These are phyloP conservation scores for Thielaviopsis musarum DNA, from an alignment of 2,329 filamentous ascomycete genomes.

Conservation along the genomic window DNA sequence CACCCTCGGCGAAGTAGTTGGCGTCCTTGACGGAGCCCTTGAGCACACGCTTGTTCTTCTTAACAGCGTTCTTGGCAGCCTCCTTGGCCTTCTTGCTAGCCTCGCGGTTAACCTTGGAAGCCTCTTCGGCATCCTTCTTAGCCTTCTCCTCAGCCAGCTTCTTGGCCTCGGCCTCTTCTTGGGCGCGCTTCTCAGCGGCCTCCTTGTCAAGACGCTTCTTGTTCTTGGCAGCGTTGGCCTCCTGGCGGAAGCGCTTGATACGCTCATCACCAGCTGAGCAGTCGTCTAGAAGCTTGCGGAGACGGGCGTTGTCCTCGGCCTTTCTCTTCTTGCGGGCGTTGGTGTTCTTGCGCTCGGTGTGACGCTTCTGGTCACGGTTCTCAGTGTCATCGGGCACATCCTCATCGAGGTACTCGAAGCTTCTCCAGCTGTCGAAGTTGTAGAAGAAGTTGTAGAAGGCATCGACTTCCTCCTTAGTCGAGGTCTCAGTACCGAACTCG, in stretches of 20 bases:
- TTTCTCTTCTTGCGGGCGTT: slow-evolving; percentile 99
- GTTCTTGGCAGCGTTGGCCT: slow-evolving; percentile 87
- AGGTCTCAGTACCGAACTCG: slow-evolving; percentile 65
- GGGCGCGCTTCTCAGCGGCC: slow-evolving; percentile 72
- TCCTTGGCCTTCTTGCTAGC: slow-evolving; percentile 92
- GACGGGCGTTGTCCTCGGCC: slow-evolving; percentile 85
- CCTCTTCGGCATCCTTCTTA: slow-evolving; percentile 69
- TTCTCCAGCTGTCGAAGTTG: slow-evolving; percentile 95
- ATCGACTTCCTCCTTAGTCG: slow-evolving; percentile 78
- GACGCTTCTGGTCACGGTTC: slow-evolving; percentile 96
- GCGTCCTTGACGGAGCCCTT: slow-evolving; percentile 89
- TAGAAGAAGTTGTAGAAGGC: slow-evolving; percentile 99
- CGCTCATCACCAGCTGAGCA: slow-evolving; percentile 73
- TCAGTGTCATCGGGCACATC: slow-evolving; percentile 98
- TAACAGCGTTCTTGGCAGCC: slow-evolving; percentile 93
- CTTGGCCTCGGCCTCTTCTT: slow-evolving; percentile 67
- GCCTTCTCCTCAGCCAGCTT: slow-evolving; percentile 71
- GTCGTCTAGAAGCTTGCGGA: slow-evolving; percentile 81
- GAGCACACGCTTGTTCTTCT: slow-evolving; percentile 99
- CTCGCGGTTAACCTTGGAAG: slow-evolving; percentile 70
- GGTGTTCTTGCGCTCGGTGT: slow-evolving; percentile 95
- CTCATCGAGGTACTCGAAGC: slow-evolving; percentile 97
- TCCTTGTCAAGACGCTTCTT: slow-evolving; percentile 85
- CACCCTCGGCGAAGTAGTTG: slow-evolving; percentile 77
- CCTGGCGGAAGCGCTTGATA: slow-evolving; percentile 92